A percentile compares a stretch with the other conserved stretches of the same genome.
Conservation (phyloP, 768 basidiomycete genomes). For the Lactifluus hygrophoroides region DNA sequence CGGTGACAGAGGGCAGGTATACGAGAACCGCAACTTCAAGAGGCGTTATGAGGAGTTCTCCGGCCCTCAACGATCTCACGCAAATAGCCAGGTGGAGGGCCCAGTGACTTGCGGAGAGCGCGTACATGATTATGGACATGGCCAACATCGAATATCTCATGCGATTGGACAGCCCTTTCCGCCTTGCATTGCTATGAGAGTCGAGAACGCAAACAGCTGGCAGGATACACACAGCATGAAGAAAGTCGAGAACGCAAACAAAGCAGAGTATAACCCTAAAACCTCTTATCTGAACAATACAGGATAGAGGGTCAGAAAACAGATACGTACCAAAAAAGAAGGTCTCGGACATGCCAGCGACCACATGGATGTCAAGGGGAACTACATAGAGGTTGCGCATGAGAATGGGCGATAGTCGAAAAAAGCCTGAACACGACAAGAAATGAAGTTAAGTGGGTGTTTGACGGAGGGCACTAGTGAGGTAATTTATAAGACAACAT, state of each 20-base stretch:
- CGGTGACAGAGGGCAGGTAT: neutral
- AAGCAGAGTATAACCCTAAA: neutral
- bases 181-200: neutral
- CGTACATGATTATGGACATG: neutral
- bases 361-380: no score
- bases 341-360: no score
- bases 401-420: neutral
- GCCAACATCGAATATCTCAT: neutral
- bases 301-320: no score
- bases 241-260: neutral
- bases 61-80: neutral
- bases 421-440: no score
- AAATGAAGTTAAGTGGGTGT: no score
- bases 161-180: neutral
- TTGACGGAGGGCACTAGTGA: no score
- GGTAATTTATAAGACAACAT: no score
- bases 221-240: neutral
- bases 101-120: neutral
- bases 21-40: neutral
- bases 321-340: no score
- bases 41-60: neutral
- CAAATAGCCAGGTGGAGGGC: neutral
- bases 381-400: no score
- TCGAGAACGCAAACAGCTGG: neutral
- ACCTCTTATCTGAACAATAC: no score